Conservation (phyloP, 192 early-diverging fungal genomes). For the Podila epicladia region DNA sequence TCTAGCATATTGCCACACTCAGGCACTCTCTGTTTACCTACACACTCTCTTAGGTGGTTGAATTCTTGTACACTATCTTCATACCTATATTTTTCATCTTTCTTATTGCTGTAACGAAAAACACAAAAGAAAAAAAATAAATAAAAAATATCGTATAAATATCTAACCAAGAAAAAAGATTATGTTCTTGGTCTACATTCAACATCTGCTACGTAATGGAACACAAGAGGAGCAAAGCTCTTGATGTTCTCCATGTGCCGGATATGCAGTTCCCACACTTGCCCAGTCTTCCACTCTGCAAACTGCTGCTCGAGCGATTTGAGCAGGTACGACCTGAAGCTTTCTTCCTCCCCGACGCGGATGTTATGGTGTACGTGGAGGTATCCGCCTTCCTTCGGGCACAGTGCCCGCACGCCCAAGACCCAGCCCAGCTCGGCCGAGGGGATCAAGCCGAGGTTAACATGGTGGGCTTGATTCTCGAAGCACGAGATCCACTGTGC, state of each 20-base stretch:
- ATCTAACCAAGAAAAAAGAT: not conserved
- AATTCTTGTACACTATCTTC: not conserved
- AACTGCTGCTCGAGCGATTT: slow-evolving; percentile 19
- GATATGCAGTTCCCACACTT: slow-evolving; percentile 8
- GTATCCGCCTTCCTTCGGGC: slow-evolving; percentile 39
- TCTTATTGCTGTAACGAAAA: not conserved
- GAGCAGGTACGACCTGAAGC: slow-evolving; percentile 28
- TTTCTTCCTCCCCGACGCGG: slow-evolving; percentile 34
- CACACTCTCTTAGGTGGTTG: not conserved
- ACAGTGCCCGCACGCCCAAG: slow-evolving; percentile 38
- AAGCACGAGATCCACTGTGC: slow-evolving; percentile 40
- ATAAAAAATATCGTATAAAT: too few species aligned
- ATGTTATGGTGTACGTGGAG: slow-evolving; percentile 51
- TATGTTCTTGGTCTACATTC: slow-evolving; percentile 28
- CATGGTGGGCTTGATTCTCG: slow-evolving; percentile 50
- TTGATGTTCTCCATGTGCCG: slow-evolving; percentile 49
- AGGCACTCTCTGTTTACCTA: not conserved
- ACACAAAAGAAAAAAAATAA: too few species aligned
- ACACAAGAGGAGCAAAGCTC: slow-evolving; percentile 51
- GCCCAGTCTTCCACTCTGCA: slow-evolving; percentile 12
- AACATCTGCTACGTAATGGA: slow-evolving; percentile 51
- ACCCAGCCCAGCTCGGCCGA: slow-evolving; percentile 52
- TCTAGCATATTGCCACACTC: not conserved
- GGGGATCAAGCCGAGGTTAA: slow-evolving; percentile 52
- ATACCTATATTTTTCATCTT: not conserved